phyloP scores from a whole-genome alignment of 345 rosid genomes.

The Citrus cavaleriei region DNA sequence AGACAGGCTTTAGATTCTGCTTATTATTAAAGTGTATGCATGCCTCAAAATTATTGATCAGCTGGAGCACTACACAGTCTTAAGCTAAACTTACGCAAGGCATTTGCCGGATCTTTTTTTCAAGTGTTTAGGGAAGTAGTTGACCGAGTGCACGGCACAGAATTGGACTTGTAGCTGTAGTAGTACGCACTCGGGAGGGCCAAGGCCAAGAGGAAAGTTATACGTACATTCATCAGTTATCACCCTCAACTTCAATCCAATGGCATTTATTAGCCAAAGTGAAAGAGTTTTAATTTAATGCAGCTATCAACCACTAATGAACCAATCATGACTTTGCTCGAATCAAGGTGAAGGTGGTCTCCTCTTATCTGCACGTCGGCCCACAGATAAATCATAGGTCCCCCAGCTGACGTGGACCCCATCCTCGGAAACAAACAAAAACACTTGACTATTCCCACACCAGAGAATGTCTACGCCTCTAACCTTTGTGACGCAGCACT shows the following conservation, averaged over 20 bases:
- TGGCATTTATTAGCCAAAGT: conserved; percentile 35
- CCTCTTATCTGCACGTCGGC: conserved; percentile 10
- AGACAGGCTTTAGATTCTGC: conserved; percentile 2
- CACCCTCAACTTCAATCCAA: too few species aligned
- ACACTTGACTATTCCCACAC: background rate
- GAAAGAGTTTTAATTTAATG: conserved; percentile 1
- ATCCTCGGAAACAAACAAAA: background rate
- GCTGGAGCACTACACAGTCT: too few species aligned
- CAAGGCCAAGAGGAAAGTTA: too few species aligned
- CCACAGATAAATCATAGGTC: background rate
- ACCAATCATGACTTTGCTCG: conserved; percentile 32
- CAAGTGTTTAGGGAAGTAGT: too few species aligned
- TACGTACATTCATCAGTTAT: too few species aligned
- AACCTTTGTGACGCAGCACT: background rate
- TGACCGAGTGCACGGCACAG: too few species aligned
- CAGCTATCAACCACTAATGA: conserved; percentile 36
- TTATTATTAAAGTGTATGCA: too few species aligned
- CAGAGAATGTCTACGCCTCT: conserved; percentile 21
- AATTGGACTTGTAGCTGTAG: too few species aligned
- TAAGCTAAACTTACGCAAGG: too few species aligned
- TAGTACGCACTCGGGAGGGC: too few species aligned
- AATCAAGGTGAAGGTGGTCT: conserved; percentile 3
- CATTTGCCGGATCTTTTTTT: too few species aligned
- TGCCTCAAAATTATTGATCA: background rate
- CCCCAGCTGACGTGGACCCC: conserved; percentile 13